Percentiles rank a stretch among this genome's conserved stretches.
Conservation (phyloP, 2,329 filamentous ascomycete species). For the Fusarium ramigenum region DNA sequence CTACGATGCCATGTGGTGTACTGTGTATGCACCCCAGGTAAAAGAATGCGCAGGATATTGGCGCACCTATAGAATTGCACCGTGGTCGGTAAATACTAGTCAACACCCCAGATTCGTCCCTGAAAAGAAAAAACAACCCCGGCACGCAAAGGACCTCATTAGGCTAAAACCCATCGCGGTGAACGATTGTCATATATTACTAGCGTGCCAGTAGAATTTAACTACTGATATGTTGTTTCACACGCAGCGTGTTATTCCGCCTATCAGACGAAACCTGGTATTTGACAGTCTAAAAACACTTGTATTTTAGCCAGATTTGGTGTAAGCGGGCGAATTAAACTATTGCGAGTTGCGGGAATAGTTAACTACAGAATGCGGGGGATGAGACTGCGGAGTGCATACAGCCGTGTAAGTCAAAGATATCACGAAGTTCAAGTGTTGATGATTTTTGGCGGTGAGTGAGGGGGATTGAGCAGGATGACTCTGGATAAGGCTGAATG, state of each 20-base stretch:
- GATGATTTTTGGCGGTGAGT: background rate
- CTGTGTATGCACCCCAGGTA: background rate
- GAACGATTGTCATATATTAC: background rate
- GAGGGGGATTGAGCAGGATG: background rate
- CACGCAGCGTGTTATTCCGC: background rate
- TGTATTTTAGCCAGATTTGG: conserved; percentile 6
- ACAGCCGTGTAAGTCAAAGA: background rate
- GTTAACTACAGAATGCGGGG: background rate
- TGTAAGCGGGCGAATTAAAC: conserved; percentile 19
- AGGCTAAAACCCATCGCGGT: conserved; percentile 4
- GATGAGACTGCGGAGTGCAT: background rate
- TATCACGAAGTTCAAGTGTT: background rate
- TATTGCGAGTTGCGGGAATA: background rate
- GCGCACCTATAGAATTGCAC: conserved; percentile 1
- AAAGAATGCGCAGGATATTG: background rate
- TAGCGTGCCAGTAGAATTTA: background rate
- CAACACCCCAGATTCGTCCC: conserved; percentile 7
- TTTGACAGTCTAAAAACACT: background rate
- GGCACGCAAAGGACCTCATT: conserved; percentile 2
- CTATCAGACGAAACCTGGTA: background rate
- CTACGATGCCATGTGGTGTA: background rate
- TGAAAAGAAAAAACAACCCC: background rate
- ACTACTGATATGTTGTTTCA: background rate
- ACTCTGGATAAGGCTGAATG: background rate
- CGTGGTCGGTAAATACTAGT: background rate